These are phyloP conservation scores for Phytopythium sindhum DNA, from an alignment of 352 stramenopile species.

Conservation along the genomic window DNA sequence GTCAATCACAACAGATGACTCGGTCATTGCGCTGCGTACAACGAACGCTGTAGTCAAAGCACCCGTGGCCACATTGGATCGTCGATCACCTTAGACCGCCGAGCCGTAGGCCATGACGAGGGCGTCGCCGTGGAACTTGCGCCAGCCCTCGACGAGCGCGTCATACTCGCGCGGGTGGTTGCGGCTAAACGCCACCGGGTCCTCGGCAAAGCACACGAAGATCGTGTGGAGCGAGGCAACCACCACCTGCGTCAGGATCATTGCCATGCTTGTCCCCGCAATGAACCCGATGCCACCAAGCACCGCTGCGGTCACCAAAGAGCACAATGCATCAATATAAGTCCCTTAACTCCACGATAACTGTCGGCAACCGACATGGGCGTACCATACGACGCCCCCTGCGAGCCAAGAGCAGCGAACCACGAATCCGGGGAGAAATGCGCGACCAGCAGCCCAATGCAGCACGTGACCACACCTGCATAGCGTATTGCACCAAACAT, in stretches of 20 bases:
- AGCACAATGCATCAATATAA: neutral
- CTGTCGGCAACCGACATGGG: neutral
- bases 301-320: conserved; percentile 16
- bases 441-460: conserved; percentile 62
- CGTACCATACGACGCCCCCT: conserved; percentile 41
- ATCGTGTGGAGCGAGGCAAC: conserved; percentile 83
- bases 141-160: conserved; percentile 68
- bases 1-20: neutral
- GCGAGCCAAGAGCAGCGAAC: conserved; percentile 52
- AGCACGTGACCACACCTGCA: conserved; percentile 46
- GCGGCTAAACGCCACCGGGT: conserved; percentile 77
- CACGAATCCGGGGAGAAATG: conserved; percentile 59
- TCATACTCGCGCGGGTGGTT: conserved; percentile 84
- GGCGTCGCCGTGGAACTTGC: conserved; percentile 77
- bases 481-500: neutral
- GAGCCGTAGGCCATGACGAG: conserved; percentile 66
- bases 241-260: conserved; percentile 81
- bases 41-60: neutral
- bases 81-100: conserved; percentile 58
- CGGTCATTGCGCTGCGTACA: no score
- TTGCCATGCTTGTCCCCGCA: conserved; percentile 74
- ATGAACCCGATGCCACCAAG: conserved; percentile 76
- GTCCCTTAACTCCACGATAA: neutral
- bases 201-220: conserved; percentile 88
- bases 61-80: neutral